Base-by-base conservation (phyloP, 2,329 filamentous ascomycete species). In the Scopulariopsis brevicaulis region DNA sequence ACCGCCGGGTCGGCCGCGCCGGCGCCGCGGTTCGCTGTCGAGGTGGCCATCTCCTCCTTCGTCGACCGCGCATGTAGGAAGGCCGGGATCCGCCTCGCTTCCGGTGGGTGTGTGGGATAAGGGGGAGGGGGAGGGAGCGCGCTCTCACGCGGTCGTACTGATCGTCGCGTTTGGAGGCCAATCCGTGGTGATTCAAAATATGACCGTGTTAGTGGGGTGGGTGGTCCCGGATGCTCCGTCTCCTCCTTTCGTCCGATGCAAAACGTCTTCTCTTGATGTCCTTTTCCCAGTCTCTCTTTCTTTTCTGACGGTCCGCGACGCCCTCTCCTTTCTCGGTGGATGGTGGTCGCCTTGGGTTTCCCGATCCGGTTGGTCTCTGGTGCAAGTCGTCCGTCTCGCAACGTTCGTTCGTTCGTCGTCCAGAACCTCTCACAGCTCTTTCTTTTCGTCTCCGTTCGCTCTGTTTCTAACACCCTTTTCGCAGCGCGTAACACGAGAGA, bases 11-110 rank as follows among this genome's bases (percentile, higher is more conserved):
- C 24, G 48, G 8, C 20, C 20, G 48, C 24, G 51, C 7, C 55
- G 32, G 55, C 48, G 40, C 32, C 55, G 22, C 48, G 55, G 18
- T 51, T 57, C n/a, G 48, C 48, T 28, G 55, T 53, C 34, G 55
- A 57, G 50, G 55, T 53, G 22, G 55, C 55, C 55, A 57, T 57
- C 22, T 50, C 20, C 46, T 50, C 6, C 22, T 20, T 14, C 46
- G 46, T 50, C 46, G 40, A 46, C 40, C 14, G 46, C 8, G 12
- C 46, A 50, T 50, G 46, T 50, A 50, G 22, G 11, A 50, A 20
- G 15, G 5, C 22, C 22, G 20, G 25, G 22, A 15, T 55, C 25
- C 35, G 24, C 43, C 34, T 34, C 20, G 32, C 14, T 28, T 56
- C 43, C n/a, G 15, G 55, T 25, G 22, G n/a, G 48, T 34, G 55